These are phyloP conservation scores for Malassezia vespertilionis DNA, from an alignment of 1,284 basidiomycete species.

Conservation along the genomic window DNA sequence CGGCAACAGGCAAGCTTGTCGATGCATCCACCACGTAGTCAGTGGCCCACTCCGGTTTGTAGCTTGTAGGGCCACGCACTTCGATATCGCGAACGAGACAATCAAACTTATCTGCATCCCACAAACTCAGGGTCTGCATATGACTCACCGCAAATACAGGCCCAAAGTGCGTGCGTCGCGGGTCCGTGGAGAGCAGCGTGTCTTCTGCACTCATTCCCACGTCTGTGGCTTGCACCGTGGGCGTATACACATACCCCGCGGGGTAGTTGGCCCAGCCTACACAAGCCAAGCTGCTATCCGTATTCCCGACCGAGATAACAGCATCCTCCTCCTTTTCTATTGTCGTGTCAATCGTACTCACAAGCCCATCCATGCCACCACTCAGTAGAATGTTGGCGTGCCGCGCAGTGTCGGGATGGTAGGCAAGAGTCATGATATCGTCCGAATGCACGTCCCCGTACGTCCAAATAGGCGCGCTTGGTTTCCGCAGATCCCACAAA, in stretches of 20 bases:
- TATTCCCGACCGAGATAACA: slow-evolving; percentile 39
- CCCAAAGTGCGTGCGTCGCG: slow-evolving; percentile 24
- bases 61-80: slow-evolving; percentile 24
- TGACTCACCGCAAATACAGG: slow-evolving; percentile 38
- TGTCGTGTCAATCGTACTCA: slow-evolving; percentile 32
- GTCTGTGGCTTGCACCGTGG: slow-evolving; percentile 2
- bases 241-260: slow-evolving; percentile 4
- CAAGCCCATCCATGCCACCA: slow-evolving; percentile 39
- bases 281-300: slow-evolving; percentile 33
- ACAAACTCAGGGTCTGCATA: slow-evolving; percentile 43
- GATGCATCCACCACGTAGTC: slow-evolving; percentile 42
- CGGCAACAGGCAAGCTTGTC: background rate
- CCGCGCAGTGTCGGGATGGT: slow-evolving; percentile 22
- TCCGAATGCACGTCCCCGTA: slow-evolving; percentile 44
- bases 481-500: slow-evolving; percentile 32
- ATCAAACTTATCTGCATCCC: slow-evolving; percentile 33
- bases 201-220: slow-evolving; percentile 14
- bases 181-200: slow-evolving; percentile 16
- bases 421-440: slow-evolving; percentile 36
- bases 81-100: slow-evolving; percentile 16
- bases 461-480: slow-evolving; percentile 21
- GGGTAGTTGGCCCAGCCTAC: slow-evolving; percentile 28
- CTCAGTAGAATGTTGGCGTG: slow-evolving; percentile 29
- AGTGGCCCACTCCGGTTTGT: slow-evolving; percentile 31
- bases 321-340: slow-evolving; percentile 41